Evolutionary conservation across 768 basidiomycete species (phyloP).

Genomic region (Podaxis sp.): DNA sequence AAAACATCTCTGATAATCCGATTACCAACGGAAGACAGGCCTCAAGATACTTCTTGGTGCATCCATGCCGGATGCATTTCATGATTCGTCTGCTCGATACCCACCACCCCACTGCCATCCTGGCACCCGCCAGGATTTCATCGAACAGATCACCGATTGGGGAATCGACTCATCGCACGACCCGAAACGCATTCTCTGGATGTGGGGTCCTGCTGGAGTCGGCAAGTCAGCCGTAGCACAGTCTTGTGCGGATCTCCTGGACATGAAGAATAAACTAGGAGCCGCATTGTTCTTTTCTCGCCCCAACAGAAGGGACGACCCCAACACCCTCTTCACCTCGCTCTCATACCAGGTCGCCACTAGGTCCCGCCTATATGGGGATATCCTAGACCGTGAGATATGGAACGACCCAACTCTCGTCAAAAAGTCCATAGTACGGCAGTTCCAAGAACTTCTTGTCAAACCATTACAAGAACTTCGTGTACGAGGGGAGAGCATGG

Average conservation of each 20-base stretch:
- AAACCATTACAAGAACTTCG: not conserved
- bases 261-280: not conserved
- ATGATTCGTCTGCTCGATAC: not conserved
- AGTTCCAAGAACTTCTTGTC: constrained; percentile 4
- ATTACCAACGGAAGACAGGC: not conserved
- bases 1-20: not conserved
- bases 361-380: not conserved
- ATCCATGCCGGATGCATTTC: not conserved
- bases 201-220: not conserved
- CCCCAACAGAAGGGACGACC: not conserved
- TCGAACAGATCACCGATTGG: not conserved
- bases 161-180: not conserved
- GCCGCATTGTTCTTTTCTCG: constrained; percentile 12
- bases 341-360: constrained; percentile 1
- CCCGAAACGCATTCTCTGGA: not conserved
- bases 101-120: not conserved
- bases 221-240: constrained; percentile 10
- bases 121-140: not conserved
- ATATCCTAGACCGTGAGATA: not conserved
- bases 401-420: not conserved
- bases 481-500: not conserved
- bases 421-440: not conserved
- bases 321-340: not conserved
- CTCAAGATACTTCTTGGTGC: not conserved
- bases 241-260: not conserved